Base-by-base conservation (phyloP, 1,284 basidiomycete genomes). In the Fomes fomentarius region DNA sequence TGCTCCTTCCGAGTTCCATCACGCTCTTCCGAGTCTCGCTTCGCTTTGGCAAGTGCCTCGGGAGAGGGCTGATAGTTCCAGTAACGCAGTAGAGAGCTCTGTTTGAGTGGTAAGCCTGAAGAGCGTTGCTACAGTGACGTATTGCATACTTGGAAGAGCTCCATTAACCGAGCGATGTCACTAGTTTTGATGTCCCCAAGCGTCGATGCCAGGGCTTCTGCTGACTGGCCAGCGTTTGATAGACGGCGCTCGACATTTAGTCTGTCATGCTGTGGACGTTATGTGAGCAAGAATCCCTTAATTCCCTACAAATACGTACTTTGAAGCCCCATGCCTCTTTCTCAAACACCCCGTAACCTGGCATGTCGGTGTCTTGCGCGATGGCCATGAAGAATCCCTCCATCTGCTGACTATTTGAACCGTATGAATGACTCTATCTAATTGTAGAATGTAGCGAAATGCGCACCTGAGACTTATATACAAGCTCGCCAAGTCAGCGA, bases 141-240 rank as follows among this genome's bases (percentile, higher is more conserved):
- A 30, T 6, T 25, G 45, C 66, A 44, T 59, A 80, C 87, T 71
- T 91, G 90, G 67, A 93, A 91, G 1, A 92, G 71, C 64, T 93
- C 91, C 85, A 93, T 87, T 12, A 93, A 73, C n/a, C 89, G 79
- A 3, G 91, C 88, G 42, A 93, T 76, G 63, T 93, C 91, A 60
- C 87, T 87, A 1, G 90, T 90, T 66, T 81, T 83, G 52, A 92
- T 81, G 42, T 76, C 74, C 2, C 66, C 62, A 10, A 65, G 39
- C 10, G 70, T 69, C 17, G 69, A 71, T 1, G 72, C 70, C 7
- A 69, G 62, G 14, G 71, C 70, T 14, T 71, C 69, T 2, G 57
- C 60, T 2, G 57, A 49, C 52, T 47, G 63, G 12, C 44, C 67
- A 60, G 50, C 66, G 22, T 81, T 80, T 3, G 76, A 68, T 11